Conservation (phyloP, 257 asterid genomes). For the Jacaranda mimosifolia region DNA sequence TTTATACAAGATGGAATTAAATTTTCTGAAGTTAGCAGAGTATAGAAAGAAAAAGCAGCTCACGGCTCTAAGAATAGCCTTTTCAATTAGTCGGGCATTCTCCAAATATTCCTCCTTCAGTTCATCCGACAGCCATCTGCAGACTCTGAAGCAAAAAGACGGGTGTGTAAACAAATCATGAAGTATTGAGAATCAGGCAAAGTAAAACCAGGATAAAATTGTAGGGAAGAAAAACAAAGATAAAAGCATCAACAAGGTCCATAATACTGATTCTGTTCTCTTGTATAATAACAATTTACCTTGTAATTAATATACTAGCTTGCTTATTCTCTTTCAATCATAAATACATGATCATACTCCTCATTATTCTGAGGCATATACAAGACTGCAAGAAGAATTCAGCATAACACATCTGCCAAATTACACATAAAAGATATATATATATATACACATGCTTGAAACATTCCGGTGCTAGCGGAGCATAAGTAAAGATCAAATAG, state of each 20-base stretch:
- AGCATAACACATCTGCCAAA: conserved; percentile 9
- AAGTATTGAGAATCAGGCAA: conserved; percentile 6
- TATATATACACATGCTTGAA: not conserved
- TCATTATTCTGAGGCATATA: conserved; percentile 8
- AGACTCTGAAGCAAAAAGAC: conserved; percentile 60
- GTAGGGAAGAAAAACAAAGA: conserved; percentile 13
- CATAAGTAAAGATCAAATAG: conserved; percentile 25
- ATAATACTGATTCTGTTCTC: not conserved
- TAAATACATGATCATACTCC: conserved; percentile 6
- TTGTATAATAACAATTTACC: conserved; percentile 10
- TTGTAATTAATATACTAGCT: conserved; percentile 2
- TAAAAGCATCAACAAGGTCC: conserved; percentile 21
- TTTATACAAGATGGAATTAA: conserved; percentile 15
- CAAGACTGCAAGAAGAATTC: conserved; percentile 2
- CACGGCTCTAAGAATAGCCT: conserved; percentile 82
- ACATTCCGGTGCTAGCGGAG: not conserved
- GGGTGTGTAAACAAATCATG: conserved; percentile 24
- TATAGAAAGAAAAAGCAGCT: conserved; percentile 42
- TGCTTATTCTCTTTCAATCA: not conserved
- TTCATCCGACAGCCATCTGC: conserved; percentile 74
- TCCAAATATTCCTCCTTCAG: conserved; percentile 68
- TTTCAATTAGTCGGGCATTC: conserved; percentile 64
- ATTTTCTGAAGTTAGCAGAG: conserved; percentile 20
- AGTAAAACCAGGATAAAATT: conserved; percentile 24
- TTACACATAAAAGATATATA: not conserved